A percentile compares a stretch with the other conserved stretches of the same genome.
These are phyloP conservation scores for Cladophialophora immunda DNA, from an alignment of 2,329 filamentous ascomycete species.

Conservation along the genomic window DNA sequence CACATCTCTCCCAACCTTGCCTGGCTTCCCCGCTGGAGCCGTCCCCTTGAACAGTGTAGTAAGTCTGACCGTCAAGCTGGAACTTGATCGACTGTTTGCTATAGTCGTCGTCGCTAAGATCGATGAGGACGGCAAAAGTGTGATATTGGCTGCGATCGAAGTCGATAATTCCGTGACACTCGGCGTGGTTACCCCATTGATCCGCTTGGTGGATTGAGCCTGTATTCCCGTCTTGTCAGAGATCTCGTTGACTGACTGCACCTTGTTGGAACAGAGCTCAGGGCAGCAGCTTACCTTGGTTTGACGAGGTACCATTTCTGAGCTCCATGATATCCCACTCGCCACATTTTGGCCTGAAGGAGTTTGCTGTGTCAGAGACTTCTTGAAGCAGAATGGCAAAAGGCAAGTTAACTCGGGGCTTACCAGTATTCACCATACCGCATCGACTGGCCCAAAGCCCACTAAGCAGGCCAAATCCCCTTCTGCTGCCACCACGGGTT, in stretches of 20 bases:
- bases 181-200: neutral
- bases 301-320: neutral
- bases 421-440: neutral
- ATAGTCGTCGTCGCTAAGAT: neutral
- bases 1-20: neutral
- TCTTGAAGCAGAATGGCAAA: neutral
- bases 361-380: neutral
- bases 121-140: neutral
- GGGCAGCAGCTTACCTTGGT: neutral
- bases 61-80: neutral
- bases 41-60: neutral
- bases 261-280: neutral
- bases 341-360: constrained; percentile 5
- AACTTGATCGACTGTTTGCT: neutral
- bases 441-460: constrained; percentile 7
- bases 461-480: constrained; percentile 11
- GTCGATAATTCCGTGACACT: neutral
- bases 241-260: neutral
- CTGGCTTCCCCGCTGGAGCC: neutral
- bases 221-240: neutral
- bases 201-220: neutral
- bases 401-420: neutral
- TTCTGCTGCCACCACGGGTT: constrained; percentile 3
- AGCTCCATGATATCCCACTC: constrained; percentile 10
- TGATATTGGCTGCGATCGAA: constrained; percentile 2